These are phyloP conservation scores for Bjerkandera adusta DNA, from an alignment of 1,284 basidiomycete genomes.

Conservation along the genomic window DNA sequence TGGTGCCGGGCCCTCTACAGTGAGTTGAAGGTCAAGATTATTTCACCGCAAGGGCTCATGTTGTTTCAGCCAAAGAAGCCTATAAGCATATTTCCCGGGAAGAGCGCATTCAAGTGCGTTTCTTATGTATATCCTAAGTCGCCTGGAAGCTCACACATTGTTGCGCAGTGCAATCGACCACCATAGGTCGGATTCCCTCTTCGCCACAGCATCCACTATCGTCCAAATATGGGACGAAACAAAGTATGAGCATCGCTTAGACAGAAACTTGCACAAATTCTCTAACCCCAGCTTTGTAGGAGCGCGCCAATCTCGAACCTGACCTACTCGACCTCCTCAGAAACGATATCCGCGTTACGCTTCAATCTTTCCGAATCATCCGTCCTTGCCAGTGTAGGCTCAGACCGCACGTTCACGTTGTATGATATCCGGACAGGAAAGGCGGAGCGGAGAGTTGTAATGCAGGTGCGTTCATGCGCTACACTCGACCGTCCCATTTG, in stretches of 20 bases:
- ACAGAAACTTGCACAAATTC: conserved; percentile 9
- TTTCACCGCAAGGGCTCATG: not conserved
- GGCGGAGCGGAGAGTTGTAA: conserved; percentile 87
- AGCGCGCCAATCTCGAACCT: conserved; percentile 79
- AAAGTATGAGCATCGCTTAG: conserved; percentile 49
- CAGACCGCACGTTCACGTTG: conserved; percentile 92
- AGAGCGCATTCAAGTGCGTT: conserved; percentile 83
- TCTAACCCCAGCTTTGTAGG: conserved; percentile 30
- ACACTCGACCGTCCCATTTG: conserved; percentile 1
- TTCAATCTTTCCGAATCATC: conserved; percentile 96
- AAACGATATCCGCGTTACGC: conserved; percentile 84
- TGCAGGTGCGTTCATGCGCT: conserved; percentile 57
- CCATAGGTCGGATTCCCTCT: conserved; percentile 83
- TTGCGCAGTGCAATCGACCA: conserved; percentile 85
- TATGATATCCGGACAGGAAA: conserved; percentile 97
- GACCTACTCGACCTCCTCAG: conserved; percentile 79
- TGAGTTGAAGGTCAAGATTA: conserved; percentile 30
- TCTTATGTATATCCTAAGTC: not conserved
- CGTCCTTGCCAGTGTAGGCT: conserved; percentile 90
- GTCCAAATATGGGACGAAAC: conserved; percentile 99
- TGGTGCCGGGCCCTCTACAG: conserved; percentile 32
- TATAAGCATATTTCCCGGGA: conserved; percentile 75
- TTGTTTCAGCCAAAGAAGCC: conserved; percentile 47
- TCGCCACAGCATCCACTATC: conserved; percentile 90
- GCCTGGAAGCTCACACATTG: conserved; percentile 4